These are phyloP conservation scores for Brassica nigra DNA, from an alignment of 345 rosid species.

Conservation along the genomic window DNA sequence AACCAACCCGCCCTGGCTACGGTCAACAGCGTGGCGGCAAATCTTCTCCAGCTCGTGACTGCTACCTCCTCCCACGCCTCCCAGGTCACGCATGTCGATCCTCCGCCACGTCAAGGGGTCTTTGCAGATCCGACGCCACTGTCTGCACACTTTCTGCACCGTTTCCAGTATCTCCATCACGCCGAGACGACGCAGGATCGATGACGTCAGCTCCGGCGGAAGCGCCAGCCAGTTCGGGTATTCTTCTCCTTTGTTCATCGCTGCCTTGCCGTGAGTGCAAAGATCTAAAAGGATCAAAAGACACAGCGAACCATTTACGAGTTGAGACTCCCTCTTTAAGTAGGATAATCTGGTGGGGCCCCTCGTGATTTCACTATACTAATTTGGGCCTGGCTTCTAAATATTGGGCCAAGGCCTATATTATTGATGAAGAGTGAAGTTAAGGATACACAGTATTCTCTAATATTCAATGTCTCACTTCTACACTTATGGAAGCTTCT, in stretches of 20 bases:
- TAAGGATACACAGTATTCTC: too few relatives aligned
- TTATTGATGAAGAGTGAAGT: neutral
- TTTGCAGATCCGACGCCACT: neutral
- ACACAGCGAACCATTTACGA: neutral
- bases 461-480: too few relatives aligned
- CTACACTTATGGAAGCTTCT: too few relatives aligned
- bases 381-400: neutral
- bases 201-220: neutral
- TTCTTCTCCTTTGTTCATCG: neutral
- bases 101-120: neutral
- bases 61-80: neutral
- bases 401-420: neutral
- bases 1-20: constrained; percentile 1
- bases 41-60: neutral
- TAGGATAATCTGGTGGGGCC: neutral
- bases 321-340: neutral
- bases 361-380: neutral
- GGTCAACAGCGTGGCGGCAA: neutral
- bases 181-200: neutral
- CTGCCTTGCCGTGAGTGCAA: neutral
- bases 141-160: neutral
- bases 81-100: neutral
- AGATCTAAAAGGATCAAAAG: neutral
- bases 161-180: neutral
- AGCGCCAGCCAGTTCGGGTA: neutral